Evolutionary conservation across 1,284 basidiomycete genomes (phyloP).

Genomic region (Trichosporon ovoides): DNA sequence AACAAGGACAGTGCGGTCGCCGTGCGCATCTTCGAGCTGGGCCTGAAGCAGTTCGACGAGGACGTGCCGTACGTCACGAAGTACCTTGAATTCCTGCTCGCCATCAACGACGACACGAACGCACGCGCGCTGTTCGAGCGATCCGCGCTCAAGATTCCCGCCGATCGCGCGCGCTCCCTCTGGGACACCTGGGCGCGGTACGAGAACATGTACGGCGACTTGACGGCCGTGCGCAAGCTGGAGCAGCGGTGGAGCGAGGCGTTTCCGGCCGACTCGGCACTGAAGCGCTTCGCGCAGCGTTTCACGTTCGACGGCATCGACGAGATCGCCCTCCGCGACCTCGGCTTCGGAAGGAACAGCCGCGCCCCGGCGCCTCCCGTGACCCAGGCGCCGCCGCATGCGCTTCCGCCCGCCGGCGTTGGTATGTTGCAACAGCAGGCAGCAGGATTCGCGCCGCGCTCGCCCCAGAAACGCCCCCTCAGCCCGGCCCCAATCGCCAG

Average conservation of each 20-base stretch:
- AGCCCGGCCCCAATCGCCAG: background rate
- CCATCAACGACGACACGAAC: constrained; percentile 93
- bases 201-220: constrained; percentile 90
- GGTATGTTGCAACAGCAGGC: constrained; percentile 5
- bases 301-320: constrained; percentile 84
- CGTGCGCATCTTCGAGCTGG: constrained; percentile 88
- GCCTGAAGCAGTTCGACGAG: constrained; percentile 75
- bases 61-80: constrained; percentile 81
- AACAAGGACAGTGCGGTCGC: constrained; percentile 80
- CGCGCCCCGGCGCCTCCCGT: constrained; percentile 27
- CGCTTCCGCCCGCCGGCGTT: constrained; percentile 7
- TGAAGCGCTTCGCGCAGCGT: constrained; percentile 85
- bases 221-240: constrained; percentile 78
- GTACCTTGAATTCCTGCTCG: constrained; percentile 89
- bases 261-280: constrained; percentile 79
- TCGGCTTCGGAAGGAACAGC: constrained; percentile 62
- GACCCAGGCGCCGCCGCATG: background rate
- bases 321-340: constrained; percentile 79
- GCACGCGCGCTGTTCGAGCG: constrained; percentile 93
- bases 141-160: constrained; percentile 60
- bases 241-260: constrained; percentile 81
- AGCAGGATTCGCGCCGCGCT: background rate
- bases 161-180: constrained; percentile 73
- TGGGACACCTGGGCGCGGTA: constrained; percentile 96
- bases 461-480: background rate